Conservation (phyloP, 2,329 filamentous ascomycete genomes). For the Bimuria novae-zelandiae region DNA sequence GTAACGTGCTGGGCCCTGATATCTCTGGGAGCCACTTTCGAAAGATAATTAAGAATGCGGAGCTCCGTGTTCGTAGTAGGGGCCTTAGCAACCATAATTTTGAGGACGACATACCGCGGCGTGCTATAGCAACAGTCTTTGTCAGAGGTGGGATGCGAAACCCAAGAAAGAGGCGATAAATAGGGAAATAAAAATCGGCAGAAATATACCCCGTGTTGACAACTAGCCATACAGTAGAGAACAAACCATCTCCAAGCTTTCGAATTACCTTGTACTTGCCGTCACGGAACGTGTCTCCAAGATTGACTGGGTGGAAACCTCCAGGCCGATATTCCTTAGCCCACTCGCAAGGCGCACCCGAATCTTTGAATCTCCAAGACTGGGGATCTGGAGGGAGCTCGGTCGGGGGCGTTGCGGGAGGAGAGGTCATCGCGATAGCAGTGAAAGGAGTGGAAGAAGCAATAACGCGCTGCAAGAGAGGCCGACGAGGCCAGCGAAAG, state of each 20-base stretch:
- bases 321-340: neutral
- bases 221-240: constrained; percentile 24
- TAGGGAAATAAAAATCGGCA: constrained; percentile 1
- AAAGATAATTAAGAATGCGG: constrained; percentile 9
- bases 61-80: constrained; percentile 7
- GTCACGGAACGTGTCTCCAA: constrained; percentile 17
- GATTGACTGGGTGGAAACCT: constrained; percentile 7
- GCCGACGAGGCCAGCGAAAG: neutral
- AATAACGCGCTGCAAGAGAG: neutral
- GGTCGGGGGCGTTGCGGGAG: neutral
- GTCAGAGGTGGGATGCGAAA: constrained; percentile 4
- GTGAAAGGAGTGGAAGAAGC: neutral
- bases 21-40: constrained; percentile 5
- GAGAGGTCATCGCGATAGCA: neutral
- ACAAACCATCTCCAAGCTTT: constrained; percentile 21
- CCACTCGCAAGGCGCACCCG: neutral
- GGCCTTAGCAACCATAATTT: constrained; percentile 17
- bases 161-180: too few relatives aligned
- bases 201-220: constrained; percentile 14
- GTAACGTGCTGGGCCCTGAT: constrained; percentile 6
- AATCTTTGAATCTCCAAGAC: neutral
- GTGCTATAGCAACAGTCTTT: constrained; percentile 8
- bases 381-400: neutral
- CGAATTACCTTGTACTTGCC: constrained; percentile 21
- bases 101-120: constrained; percentile 17